Percentiles rank a stretch among this genome's conserved stretches.
phyloP scores from a whole-genome alignment of 108 stramenopile species.

The Skeletonema menzelii region DNA sequence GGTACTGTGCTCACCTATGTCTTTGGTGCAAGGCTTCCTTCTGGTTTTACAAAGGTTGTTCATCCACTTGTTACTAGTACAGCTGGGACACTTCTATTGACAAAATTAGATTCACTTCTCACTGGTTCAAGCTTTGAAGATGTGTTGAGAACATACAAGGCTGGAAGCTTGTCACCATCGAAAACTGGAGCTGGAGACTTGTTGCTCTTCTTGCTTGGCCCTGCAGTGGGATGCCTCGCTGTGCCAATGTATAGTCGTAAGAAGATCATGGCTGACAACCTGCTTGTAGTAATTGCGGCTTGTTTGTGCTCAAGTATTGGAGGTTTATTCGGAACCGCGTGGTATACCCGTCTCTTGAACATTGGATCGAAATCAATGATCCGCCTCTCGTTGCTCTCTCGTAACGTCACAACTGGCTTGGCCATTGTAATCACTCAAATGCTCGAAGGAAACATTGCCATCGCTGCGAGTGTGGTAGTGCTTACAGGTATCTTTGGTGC shows the following conservation, averaged over 20 bases:
- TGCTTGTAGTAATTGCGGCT: slow-evolving; percentile 39
- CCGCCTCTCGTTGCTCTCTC: slow-evolving; percentile 39
- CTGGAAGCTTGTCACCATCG: slow-evolving; percentile 30
- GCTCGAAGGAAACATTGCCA: slow-evolving; percentile 50
- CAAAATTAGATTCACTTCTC: slow-evolving; percentile 27
- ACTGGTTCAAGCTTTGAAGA: slow-evolving; percentile 48
- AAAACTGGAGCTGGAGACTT: slow-evolving; percentile 58
- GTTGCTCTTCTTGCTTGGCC: slow-evolving; percentile 67
- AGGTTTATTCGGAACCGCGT: slow-evolving; percentile 54
- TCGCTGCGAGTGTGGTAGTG: slow-evolving; percentile 50
- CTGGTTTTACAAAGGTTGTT: slow-evolving; percentile 46
- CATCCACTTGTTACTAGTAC: slow-evolving; percentile 55
- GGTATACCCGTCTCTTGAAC: slow-evolving; percentile 41
- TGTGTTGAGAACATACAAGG: slow-evolving; percentile 45
- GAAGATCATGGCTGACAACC: slow-evolving; percentile 45
- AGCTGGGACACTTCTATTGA: slow-evolving; percentile 37
- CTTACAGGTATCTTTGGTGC: slow-evolving; percentile 59
- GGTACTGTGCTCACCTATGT: slow-evolving; percentile 44
- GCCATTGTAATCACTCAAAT: slow-evolving; percentile 53
- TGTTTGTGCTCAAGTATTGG: slow-evolving; percentile 41
- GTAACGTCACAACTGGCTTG: slow-evolving; percentile 55
- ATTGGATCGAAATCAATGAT: slow-evolving; percentile 34
- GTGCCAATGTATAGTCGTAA: slow-evolving; percentile 57
- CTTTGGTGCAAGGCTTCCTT: slow-evolving; percentile 48
- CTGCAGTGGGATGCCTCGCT: slow-evolving; percentile 49